These are phyloP conservation scores for Elongisporangium senticosum DNA, from an alignment of 352 stramenopile species.

Conservation along the genomic window DNA sequence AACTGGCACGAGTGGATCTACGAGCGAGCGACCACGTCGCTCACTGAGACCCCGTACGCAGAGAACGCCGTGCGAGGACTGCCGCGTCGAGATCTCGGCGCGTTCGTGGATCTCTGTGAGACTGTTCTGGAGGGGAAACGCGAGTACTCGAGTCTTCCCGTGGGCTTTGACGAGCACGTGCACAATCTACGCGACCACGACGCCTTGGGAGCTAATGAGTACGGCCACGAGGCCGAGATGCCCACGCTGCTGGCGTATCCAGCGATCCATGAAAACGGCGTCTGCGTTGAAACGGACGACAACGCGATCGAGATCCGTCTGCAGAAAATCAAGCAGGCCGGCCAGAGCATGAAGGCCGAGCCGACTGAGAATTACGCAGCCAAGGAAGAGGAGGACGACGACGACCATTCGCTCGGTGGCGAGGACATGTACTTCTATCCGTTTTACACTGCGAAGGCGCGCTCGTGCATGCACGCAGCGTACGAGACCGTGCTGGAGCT, in stretches of 20 bases:
- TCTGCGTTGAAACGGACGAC: conserved; percentile 39
- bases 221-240: conserved; percentile 11
- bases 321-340: conserved; percentile 16
- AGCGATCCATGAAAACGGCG: conserved; percentile 41
- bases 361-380: neutral
- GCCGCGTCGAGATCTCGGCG: conserved; percentile 35
- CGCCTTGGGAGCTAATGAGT: conserved; percentile 5
- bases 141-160: conserved; percentile 29
- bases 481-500: conserved; percentile 61
- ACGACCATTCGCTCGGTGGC: neutral
- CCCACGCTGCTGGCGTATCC: conserved; percentile 44
- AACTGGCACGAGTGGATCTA: conserved; percentile 84
- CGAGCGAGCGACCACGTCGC: conserved; percentile 19
- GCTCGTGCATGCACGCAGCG: conserved; percentile 29
- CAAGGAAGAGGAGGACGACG: conserved; percentile 3
- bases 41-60: conserved; percentile 16
- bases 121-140: conserved; percentile 27
- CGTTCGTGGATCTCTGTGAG: conserved; percentile 50
- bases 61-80: conserved; percentile 13
- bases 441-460: conserved; percentile 16
- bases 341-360: conserved; percentile 9
- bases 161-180: conserved; percentile 37
- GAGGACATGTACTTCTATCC: conserved; percentile 57
- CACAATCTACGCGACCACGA: conserved; percentile 25
- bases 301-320: conserved; percentile 49